These are phyloP conservation scores for Torulaspora indica DNA, from an alignment of 805 yeast genomes.

Conservation along the genomic window DNA sequence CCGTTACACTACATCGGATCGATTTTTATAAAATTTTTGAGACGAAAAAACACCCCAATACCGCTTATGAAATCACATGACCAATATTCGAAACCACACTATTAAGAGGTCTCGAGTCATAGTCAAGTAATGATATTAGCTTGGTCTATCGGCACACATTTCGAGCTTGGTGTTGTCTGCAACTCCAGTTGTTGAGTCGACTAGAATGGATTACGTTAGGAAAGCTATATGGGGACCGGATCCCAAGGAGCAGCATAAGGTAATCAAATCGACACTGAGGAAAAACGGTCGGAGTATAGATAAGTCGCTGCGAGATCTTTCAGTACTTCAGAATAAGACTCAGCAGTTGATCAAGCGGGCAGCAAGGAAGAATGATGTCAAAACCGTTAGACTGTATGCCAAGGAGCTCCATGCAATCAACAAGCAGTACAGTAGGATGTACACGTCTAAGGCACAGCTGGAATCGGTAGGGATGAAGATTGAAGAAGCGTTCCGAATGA, in stretches of 20 bases:
- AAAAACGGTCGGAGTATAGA: constrained; percentile 83
- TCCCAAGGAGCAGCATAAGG: constrained; percentile 79
- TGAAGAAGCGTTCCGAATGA: constrained; percentile 85
- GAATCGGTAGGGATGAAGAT: constrained; percentile 84
- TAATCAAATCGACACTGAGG: constrained; percentile 72
- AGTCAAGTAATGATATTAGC: no score
- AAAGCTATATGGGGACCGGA: constrained; percentile 95
- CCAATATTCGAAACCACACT: no score
- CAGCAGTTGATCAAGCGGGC: constrained; percentile 67
- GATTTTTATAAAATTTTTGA: background rate
- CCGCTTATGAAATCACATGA: no score
- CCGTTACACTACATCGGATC: constrained; percentile 34
- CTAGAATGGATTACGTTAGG: constrained; percentile 72
- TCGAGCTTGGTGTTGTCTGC: background rate
- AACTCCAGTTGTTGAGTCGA: background rate
- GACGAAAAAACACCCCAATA: no score
- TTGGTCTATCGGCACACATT: no score
- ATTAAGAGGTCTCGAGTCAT: no score
- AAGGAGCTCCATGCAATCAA: constrained; percentile 69
- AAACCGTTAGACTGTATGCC: constrained; percentile 74
- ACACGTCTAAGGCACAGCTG: constrained; percentile 77
- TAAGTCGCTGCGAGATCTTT: constrained; percentile 53
- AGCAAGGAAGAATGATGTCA: constrained; percentile 71
- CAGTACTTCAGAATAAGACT: constrained; percentile 69
- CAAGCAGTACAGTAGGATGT: constrained; percentile 68